Percentiles rank a stretch among this genome's conserved stretches.
phyloP scores from a whole-genome alignment of 805 yeast species.

The Nakazawaea molendinolei region DNA sequence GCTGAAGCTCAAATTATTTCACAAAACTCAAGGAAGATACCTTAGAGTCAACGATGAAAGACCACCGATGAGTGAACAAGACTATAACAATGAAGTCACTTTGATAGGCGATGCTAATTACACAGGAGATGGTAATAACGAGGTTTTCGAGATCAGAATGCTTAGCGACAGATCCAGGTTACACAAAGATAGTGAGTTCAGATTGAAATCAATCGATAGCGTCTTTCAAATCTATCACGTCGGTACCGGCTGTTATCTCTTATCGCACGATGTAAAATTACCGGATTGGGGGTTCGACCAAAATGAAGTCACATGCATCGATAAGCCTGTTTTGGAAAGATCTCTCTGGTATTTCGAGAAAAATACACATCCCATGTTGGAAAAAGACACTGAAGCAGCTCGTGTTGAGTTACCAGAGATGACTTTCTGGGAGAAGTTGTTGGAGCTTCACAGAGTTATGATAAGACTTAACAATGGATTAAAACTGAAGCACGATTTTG shows the following conservation, averaged over 20 bases:
- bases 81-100: conserved; percentile 79
- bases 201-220: conserved; percentile 53
- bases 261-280: conserved; percentile 66
- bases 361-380: conserved; percentile 48
- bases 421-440: conserved; percentile 42
- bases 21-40: conserved; percentile 58
- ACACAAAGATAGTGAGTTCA: conserved; percentile 23
- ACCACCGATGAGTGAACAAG: conserved; percentile 89
- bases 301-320: conserved; percentile 84
- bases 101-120: conserved; percentile 59
- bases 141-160: conserved; percentile 61
- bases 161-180: conserved; percentile 29
- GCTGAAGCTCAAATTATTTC: conserved; percentile 60
- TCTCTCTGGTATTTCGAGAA: conserved; percentile 72
- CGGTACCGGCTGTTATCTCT: conserved; percentile 60
- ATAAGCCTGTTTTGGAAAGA: conserved; percentile 59
- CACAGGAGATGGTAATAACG: conserved; percentile 54
- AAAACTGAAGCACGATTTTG: conserved; percentile 41
- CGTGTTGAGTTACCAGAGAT: conserved; percentile 25
- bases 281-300: conserved; percentile 86
- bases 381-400: conserved; percentile 24
- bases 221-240: conserved; percentile 63
- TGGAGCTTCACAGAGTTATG: conserved; percentile 54
- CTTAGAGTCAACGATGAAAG: conserved; percentile 63
- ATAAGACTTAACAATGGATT: conserved; percentile 39